These are phyloP conservation scores for Claviceps lovelessii DNA, from an alignment of 2,329 filamentous ascomycete genomes.

Conservation along the genomic window DNA sequence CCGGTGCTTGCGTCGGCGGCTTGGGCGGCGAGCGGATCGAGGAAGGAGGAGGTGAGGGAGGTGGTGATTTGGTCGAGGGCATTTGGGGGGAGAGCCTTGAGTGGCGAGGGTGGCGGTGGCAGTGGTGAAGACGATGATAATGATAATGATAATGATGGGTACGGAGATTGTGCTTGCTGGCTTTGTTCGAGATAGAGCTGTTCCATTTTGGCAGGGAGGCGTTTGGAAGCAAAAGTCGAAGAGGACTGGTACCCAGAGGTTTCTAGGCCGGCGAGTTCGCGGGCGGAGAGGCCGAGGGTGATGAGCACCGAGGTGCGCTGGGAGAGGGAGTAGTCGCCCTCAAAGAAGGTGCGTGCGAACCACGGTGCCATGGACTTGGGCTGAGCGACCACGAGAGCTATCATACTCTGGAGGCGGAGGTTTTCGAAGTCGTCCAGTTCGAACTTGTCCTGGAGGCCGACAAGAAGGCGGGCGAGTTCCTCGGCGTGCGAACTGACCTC, in stretches of 20 bases:
- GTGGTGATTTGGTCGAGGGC: constrained; percentile 55
- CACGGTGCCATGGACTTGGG: constrained; percentile 68
- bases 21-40: constrained; percentile 66
- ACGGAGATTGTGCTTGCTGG: constrained; percentile 9
- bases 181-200: constrained; percentile 43
- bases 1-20: constrained; percentile 70
- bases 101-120: constrained; percentile 9
- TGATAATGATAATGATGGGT: constrained; percentile 2
- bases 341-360: constrained; percentile 75
- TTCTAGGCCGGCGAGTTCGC: constrained; percentile 71
- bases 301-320: constrained; percentile 74
- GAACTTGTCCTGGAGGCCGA: constrained; percentile 73
- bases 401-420: constrained; percentile 62
- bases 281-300: constrained; percentile 64
- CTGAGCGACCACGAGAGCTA: constrained; percentile 64
- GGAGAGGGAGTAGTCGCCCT: constrained; percentile 77
- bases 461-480: constrained; percentile 61
- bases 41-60: constrained; percentile 54
- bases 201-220: constrained; percentile 60
- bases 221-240: constrained; percentile 63
- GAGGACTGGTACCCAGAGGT: constrained; percentile 34
- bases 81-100: constrained; percentile 39
- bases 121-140: background rate
- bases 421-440: constrained; percentile 67
- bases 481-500: constrained; percentile 76